Evolutionary conservation across 495 filamentous ascomycete species (phyloP), one percentile per base, ranked within the genome.

Genomic region (Penicillium bovifimosum): DNA sequence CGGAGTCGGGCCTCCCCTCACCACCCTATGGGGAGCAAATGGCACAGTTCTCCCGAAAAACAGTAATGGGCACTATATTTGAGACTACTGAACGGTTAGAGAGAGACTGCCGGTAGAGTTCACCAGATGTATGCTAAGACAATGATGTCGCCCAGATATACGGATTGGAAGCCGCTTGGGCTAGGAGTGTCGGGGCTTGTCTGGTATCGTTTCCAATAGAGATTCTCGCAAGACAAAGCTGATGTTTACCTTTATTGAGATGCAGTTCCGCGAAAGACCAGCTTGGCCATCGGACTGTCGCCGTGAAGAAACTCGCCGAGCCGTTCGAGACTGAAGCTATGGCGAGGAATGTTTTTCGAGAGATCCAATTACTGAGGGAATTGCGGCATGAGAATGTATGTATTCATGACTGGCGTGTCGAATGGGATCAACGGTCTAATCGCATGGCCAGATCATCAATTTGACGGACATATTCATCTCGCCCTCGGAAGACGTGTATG

Each of bases 241-340:
- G 52, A 54, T 29, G 39, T n/a, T 36, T 42, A 29, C 14, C 10
- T 46, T 31, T 11, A 24, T 1, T 7, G 20, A 9, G 24, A 9
- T 27, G 28, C 11, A 97, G 92, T 70, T 96, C 93, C 36, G 93
- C 93, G 39, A 90, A 85, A 72, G 93, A 98, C 67, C 89, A 96
- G 74, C 87, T 97, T 61, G 91, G 88, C 34, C 83, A 79, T 61
- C 86, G 90, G 61, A 88, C 88, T 62, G 92, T 98, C 43, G 93
- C 93, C 33, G 90, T 98, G 58, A 98, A 98, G 82, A 98, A 98
- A 78, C 96, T 98, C 60, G 95, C 95, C 85, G 96, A 97, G 76
- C 93, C 93, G 5, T 98, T 98, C 75, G 93, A 90, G 76, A 96
- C 93, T 9, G 90, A 89, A 2, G 90, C 95, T 35, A 75, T 98